Base-by-base conservation (phyloP, 2,329 filamentous ascomycete genomes). In the Diaporthe citri region DNA sequence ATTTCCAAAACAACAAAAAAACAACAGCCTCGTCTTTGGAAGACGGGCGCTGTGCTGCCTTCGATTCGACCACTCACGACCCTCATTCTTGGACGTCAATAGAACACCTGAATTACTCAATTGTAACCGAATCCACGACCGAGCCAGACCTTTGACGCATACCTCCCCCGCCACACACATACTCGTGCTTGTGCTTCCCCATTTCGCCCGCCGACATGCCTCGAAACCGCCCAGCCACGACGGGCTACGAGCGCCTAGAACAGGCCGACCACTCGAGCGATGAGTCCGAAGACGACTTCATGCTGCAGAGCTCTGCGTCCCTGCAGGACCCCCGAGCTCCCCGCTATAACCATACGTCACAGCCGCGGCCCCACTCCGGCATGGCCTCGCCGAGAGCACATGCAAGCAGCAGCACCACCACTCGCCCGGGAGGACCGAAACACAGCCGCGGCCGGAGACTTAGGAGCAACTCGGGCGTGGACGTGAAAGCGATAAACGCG, bases 401-500 rank as follows among this genome's bases (percentile, higher is more conserved):
- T 69, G 77, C 81, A 77, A 79, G 82, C 75, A 80, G 82, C 74
- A 80, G 84, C 43, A 80, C 83, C 28, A 81, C 83, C 22, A 81
- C 78, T 67, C 83, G 83, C 13, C 67, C 80, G 13, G 77, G 78
- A 36, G 77, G 79, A 3, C 78, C 82, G 7, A 82, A 85, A 22
- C 82, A 83, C 51, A 87, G 87, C 79, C 85, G 87, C 77, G 85
- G 85, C 79, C 86, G 79, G 81, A 87, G 86, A 79, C 85, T 81
- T 79, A 89, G 83, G 78, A 94, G 94, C 82, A 97, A 96, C 80
- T 95, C 95, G 28, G 96, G 96, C 4, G 96, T 99, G 25, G 97
- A 99, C 81, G 94, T 99, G 82, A 98, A 98, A 83, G 97, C 97
- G 76, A 98, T 99, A 85, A 99, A 99, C 84, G 96, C 96, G 75